These are phyloP conservation scores for Apiospora saccharicola DNA, from an alignment of 2,329 filamentous ascomycete species.

Conservation along the genomic window DNA sequence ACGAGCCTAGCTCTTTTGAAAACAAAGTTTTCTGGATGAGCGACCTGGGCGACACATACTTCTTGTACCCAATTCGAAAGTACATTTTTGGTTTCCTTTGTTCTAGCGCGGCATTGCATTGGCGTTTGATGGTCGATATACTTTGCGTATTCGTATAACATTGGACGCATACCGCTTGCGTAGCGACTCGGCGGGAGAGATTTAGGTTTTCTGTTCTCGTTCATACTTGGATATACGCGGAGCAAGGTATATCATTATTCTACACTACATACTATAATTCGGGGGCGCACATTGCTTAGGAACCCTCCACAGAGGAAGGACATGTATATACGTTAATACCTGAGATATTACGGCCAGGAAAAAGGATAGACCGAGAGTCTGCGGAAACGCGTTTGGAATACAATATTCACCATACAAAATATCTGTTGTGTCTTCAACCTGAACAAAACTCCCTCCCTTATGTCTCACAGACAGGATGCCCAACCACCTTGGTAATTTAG, in stretches of 20 bases:
- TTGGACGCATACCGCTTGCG: background rate
- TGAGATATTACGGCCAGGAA: background rate
- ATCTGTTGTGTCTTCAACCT: background rate
- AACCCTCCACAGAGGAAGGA: background rate
- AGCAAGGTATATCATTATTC: background rate
- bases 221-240: conserved; percentile 11
- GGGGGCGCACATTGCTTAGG: background rate
- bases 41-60: background rate
- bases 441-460: background rate
- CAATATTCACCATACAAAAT: background rate
- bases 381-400: background rate
- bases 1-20: background rate
- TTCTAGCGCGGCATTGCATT: conserved; percentile 14
- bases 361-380: background rate
- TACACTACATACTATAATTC: conserved; percentile 16
- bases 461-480: background rate
- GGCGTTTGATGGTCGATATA: conserved; percentile 6
- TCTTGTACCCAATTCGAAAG: background rate
- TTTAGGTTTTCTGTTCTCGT: background rate
- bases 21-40: background rate
- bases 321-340: background rate
- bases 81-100: background rate
- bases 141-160: conserved; percentile 3
- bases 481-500: background rate
- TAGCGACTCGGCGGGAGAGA: conserved; percentile 8